phyloP scores from a whole-genome alignment of 164 flowering plant species.

The Umbellularia californica region DNA sequence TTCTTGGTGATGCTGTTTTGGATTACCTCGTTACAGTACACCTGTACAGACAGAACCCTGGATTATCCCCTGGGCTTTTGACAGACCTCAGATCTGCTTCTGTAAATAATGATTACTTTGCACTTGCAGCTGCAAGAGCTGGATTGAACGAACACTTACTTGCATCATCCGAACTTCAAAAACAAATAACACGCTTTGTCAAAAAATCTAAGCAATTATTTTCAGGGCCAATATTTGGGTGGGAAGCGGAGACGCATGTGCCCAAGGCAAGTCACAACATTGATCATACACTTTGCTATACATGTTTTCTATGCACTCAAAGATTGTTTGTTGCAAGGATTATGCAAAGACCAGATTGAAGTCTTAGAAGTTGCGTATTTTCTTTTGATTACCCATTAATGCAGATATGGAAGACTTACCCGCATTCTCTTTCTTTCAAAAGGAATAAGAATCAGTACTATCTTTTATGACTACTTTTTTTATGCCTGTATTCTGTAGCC shows the following conservation, averaged over 20 bases:
- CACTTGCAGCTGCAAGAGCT: constrained; percentile 50
- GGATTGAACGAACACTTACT: constrained; percentile 59
- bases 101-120: constrained; percentile 81
- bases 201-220: constrained; percentile 20
- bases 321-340: background rate
- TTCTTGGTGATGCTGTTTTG: constrained; percentile 80
- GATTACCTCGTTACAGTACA: constrained; percentile 69
- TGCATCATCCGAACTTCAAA: constrained; percentile 47
- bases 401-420: too few relatives aligned
- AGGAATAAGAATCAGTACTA: too few relatives aligned
- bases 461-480: too few relatives aligned
- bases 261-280: constrained; percentile 51
- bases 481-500: too few relatives aligned
- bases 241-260: constrained; percentile 56
- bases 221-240: constrained; percentile 50
- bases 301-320: background rate
- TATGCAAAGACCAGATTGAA: too few relatives aligned
- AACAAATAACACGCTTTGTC: constrained; percentile 38
- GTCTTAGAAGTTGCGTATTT: too few relatives aligned
- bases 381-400: too few relatives aligned
- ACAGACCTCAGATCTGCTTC: constrained; percentile 85
- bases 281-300: background rate
- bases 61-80: constrained; percentile 58
- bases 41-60: constrained; percentile 53
- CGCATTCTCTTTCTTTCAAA: too few relatives aligned